Evolutionary conservation across 306 rosid genomes (phyloP).

Genomic region (cucumber (Cucumis sativus)): Cucumber_9930_V3 NC_026659.2:24128001-24128500

Average conservation of each 20-base stretch:
- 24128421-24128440: neutral
- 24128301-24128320: slow-evolving; percentile 75
- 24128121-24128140: neutral
- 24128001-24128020: slow-evolving; percentile 77
- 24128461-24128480: neutral
- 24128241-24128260: slow-evolving; percentile 99
- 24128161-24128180: neutral
- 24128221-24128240: slow-evolving; percentile 81
- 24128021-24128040: slow-evolving; percentile 65
- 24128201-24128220: slow-evolving; percentile 81
- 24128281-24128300: slow-evolving; percentile 76
- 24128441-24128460: neutral
- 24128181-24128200: slow-evolving; percentile 73
- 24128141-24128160: neutral
- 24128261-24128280: slow-evolving; percentile 89
- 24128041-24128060: slow-evolving; percentile 67
- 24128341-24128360: neutral
- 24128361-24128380: neutral
- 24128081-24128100: slow-evolving; percentile 6
- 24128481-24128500: neutral
- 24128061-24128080: slow-evolving; percentile 43
- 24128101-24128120: neutral
- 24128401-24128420: neutral
- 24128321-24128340: slow-evolving; percentile 55
- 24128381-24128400: neutral